phyloP scores from a whole-genome alignment of 768 basidiomycete genomes.

The Trametes meyenii region DNA sequence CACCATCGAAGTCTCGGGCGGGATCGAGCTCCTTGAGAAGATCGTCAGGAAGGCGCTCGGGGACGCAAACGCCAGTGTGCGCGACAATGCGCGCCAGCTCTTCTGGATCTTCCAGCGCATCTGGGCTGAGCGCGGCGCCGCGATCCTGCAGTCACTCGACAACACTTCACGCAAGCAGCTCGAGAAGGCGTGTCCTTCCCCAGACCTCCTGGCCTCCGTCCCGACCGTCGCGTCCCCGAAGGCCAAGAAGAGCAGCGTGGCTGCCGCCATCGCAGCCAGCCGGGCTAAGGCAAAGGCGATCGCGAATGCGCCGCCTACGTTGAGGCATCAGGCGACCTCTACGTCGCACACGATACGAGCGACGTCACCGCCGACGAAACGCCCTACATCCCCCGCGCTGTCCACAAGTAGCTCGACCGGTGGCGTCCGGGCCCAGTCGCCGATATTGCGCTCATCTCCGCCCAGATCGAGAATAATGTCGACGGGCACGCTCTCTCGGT shows the following conservation, averaged over 20 bases:
- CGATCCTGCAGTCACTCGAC: conserved; percentile 72
- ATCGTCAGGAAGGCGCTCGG: conserved; percentile 69
- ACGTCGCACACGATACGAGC: conserved; percentile 56
- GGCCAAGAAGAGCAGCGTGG: conserved; percentile 78
- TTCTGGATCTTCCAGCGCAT: conserved; percentile 83
- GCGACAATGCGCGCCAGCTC: conserved; percentile 66
- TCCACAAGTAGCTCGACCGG: conserved; percentile 33
- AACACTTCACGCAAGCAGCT: conserved; percentile 73
- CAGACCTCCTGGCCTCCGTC: conserved; percentile 40
- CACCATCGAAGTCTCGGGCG: conserved; percentile 68
- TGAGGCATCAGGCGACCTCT: conserved; percentile 83
- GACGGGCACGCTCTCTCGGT: conserved; percentile 26
- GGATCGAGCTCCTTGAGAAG: conserved; percentile 73
- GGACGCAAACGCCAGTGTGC: conserved; percentile 81
- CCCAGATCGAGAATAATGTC: conserved; percentile 28
- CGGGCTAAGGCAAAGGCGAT: conserved; percentile 86
- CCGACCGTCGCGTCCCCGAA: conserved; percentile 53
- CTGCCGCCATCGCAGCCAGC: conserved; percentile 88
- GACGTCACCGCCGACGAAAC: conserved; percentile 44
- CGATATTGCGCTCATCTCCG: conserved; percentile 23
- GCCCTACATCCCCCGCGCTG: conserved; percentile 42
- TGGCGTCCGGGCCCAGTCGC: conserved; percentile 28
- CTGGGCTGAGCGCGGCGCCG: conserved; percentile 72
- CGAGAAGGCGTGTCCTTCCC: conserved; percentile 81
- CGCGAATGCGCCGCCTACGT: conserved; percentile 76